phyloP scores from a whole-genome alignment of 139 green algal species.

The Eudorina sp. region DNA sequence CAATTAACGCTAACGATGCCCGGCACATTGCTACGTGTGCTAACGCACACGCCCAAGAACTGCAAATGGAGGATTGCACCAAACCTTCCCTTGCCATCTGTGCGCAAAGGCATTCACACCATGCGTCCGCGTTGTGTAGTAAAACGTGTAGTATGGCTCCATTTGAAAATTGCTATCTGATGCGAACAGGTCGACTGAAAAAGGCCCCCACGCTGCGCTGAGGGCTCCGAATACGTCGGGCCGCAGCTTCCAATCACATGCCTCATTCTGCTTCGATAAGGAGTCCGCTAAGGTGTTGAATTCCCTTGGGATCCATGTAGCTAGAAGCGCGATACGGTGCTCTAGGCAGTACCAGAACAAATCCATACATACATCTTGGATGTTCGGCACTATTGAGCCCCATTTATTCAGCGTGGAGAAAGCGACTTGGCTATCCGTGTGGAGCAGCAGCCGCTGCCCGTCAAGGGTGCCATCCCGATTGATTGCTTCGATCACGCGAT shows the following conservation, averaged over 20 bases:
- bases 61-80: conserved; percentile 26
- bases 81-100: not conserved
- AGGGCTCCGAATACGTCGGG: not conserved
- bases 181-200: conserved; percentile 32
- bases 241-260: conserved; percentile 16
- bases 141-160: conserved; percentile 7
- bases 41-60: not conserved
- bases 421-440: conserved; percentile 7
- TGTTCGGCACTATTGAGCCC: not conserved
- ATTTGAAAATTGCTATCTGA: conserved; percentile 1
- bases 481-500: not conserved
- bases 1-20: not conserved
- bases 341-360: conserved; percentile 34
- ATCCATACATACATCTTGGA: not conserved
- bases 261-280: not conserved
- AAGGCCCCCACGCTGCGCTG: not conserved
- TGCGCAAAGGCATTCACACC: conserved; percentile 20
- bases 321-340: not conserved
- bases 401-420: not conserved
- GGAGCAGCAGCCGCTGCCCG: not conserved
- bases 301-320: conserved; percentile 16
- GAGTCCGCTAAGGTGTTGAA: not conserved
- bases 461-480: not conserved
- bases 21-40: not conserved
- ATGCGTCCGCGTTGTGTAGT: not conserved